These are phyloP conservation scores for Massariosphaeria phaeospora DNA, from an alignment of 495 filamentous ascomycete species.

Conservation along the genomic window DNA sequence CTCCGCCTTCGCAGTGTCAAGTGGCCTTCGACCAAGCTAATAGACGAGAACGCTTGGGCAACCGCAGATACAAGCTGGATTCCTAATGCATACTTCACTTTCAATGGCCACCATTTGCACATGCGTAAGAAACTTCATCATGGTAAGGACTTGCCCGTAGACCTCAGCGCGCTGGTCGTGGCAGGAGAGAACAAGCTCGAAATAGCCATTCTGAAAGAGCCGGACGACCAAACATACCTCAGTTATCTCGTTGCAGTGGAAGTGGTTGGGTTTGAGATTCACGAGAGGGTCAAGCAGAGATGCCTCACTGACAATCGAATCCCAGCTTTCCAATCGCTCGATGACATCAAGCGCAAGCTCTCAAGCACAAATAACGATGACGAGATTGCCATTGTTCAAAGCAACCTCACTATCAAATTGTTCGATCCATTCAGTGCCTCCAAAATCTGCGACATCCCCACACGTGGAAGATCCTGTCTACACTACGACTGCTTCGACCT, in stretches of 20 bases:
- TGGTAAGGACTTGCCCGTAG: slow-evolving; percentile 33
- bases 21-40: neutral
- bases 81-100: slow-evolving; percentile 17
- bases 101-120: slow-evolving; percentile 16
- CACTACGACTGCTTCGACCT: slow-evolving; percentile 90
- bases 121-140: slow-evolving; percentile 25
- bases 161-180: slow-evolving; percentile 22
- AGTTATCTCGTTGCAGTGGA: slow-evolving; percentile 23
- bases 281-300: slow-evolving; percentile 47
- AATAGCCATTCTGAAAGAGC: slow-evolving; percentile 8
- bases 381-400: slow-evolving; percentile 60
- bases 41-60: slow-evolving; percentile 27
- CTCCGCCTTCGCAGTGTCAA: slow-evolving; percentile 31
- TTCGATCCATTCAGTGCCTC: slow-evolving; percentile 66
- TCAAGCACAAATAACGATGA: slow-evolving; percentile 49
- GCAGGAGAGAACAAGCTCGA: slow-evolving; percentile 29
- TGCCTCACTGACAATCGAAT: slow-evolving; percentile 40
- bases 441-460: slow-evolving; percentile 64
- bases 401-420: slow-evolving; percentile 64
- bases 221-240: slow-evolving; percentile 7
- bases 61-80: slow-evolving; percentile 26
- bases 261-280: slow-evolving; percentile 50
- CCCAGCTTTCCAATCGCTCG: slow-evolving; percentile 40
- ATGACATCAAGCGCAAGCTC: slow-evolving; percentile 51
- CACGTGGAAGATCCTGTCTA: slow-evolving; percentile 54